Base-by-base conservation (phyloP, 345 rosid species). In the Linum trigynum region DNA sequence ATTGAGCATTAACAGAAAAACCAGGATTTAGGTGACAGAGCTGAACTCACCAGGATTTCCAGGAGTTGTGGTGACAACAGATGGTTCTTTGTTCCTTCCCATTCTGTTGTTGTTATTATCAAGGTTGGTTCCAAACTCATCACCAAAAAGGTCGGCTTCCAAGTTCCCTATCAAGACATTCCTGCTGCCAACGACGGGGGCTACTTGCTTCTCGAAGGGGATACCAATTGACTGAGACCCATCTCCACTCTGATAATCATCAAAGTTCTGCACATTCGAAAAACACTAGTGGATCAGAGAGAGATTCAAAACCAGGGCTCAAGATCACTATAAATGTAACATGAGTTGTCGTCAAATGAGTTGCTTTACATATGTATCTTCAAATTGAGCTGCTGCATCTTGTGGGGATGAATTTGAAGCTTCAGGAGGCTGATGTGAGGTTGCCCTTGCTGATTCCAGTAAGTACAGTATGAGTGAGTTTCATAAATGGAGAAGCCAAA, bases 31-130 rank as follows among this genome's bases (percentile, higher is more conserved):
- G 59, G 55, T 23, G 32, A 23, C 32, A n/a, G 60, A 57, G 38
- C 42, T 41, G 17, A 43, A 40, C 56, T 39, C 79, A 87, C 96
- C 96, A 57, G 92, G 82, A 68, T 77, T 84, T 61, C 76, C 68
- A 17, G 95, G 90, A 36, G 90, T 84, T 9, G 63, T 57, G 70
- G 70, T 37, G 69, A 70, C 81, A 23, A 23, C 32, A 23, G 32
- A 1, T 63, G 78, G 66, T 62, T 73, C 81, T 62, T 74, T 74
- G 32, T 23, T 23, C 39, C 63, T 56, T 63, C 74, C 66, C 50
- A 17, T 68, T 43, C 62, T 71, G 64, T 0, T 48, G 53, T 66
- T 74, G 57, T 70, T 70, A 40, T 69, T 58, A 48, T 74, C 32
- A 23, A 23, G 75, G 67, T 79, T 84, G 73, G 67, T 69, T 68